Conservation (phyloP, 352 stramenopile species). For the Phytophthora litchii region DNA sequence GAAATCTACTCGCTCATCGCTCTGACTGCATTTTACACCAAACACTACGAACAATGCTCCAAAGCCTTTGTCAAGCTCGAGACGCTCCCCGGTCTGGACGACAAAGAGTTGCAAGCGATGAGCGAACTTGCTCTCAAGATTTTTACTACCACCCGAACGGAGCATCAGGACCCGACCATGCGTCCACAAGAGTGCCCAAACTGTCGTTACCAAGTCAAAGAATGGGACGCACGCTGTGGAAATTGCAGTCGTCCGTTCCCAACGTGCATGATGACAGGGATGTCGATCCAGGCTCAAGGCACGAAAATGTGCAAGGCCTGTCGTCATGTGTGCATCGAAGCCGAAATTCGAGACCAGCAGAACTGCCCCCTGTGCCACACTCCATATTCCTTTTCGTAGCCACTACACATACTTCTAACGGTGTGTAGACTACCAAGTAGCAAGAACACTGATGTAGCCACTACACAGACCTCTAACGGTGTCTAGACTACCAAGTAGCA, state of each 20-base stretch:
- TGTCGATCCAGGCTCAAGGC: constrained; percentile 76
- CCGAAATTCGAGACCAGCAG: constrained; percentile 78
- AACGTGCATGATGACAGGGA: constrained; percentile 80
- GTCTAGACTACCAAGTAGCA: constrained; percentile 4
- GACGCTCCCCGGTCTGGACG: constrained; percentile 63
- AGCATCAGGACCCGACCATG: constrained; percentile 69
- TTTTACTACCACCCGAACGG: constrained; percentile 76
- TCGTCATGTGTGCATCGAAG: constrained; percentile 87
- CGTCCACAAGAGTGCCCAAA: constrained; percentile 82
- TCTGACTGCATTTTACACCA: constrained; percentile 91
- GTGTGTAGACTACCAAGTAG: constrained; percentile 3
- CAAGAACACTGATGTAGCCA: neutral
- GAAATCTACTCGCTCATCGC: constrained; percentile 95
- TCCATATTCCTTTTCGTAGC: constrained; percentile 35
- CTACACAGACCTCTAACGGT: neutral
- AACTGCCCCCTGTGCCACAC: constrained; percentile 92
- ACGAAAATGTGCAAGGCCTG: constrained; percentile 87
- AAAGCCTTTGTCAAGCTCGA: constrained; percentile 94
- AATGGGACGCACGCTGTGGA: constrained; percentile 86
- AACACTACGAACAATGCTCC: constrained; percentile 91
- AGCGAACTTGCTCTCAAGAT: constrained; percentile 85
- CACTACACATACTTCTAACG: neutral
- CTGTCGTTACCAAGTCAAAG: constrained; percentile 81
- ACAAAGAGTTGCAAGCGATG: constrained; percentile 67
- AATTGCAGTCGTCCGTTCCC: constrained; percentile 81